Base-by-base conservation (phyloP, 2,329 filamentous ascomycete species). In the Sphaerostilbella broomeana region DNA sequence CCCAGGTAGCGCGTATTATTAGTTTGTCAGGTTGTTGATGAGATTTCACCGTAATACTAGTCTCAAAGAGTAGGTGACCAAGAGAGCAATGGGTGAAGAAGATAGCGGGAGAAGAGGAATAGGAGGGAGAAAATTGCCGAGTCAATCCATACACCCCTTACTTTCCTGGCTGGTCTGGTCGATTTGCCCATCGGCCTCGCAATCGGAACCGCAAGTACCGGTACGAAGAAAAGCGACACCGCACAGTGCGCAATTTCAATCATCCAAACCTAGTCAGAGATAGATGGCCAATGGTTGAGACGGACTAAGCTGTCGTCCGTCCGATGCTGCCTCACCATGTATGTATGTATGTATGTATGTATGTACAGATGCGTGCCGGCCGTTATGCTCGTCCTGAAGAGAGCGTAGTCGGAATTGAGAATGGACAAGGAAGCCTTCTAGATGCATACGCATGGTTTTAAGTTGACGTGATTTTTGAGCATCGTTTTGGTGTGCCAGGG, bases 161-260 rank as follows among this genome's bases (percentile, higher is more conserved):
- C 33, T 28, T 34, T 30, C 12, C 25, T n/a, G 11, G 7, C 22
- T 12, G 13, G 32, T 26, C 22, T 27, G 26, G 29, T 34, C 31
- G 22, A 17, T 24, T 13, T 19, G 20, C 21, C 15, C 29, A 35
- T 28, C 20, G 18, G 28, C 17, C 38, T 27, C 33, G 26, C 24
- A 41, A 31, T 36, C 32, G n/a, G 8, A 41, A 33, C 20, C 38
- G 19, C 22, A 42, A 42, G 40, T 42, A 42, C 40, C 35, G 25
- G 35, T 38, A 42, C 35, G 40, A 12, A 9, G 20, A 5, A 17
- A 34, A 24, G 24, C 35, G 31, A 32, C 13, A 20, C 4, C 2
- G 3, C 26, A 42, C 40, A 42, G 40, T 42, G 40, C 40, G 40
- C 31, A 11, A 3, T 9, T 5, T n/a, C n/a, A n/a, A n/a, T n/a